Evolutionary conservation across 441 rosid genomes (phyloP).

Genomic region (Populus tomentosa): DNA sequence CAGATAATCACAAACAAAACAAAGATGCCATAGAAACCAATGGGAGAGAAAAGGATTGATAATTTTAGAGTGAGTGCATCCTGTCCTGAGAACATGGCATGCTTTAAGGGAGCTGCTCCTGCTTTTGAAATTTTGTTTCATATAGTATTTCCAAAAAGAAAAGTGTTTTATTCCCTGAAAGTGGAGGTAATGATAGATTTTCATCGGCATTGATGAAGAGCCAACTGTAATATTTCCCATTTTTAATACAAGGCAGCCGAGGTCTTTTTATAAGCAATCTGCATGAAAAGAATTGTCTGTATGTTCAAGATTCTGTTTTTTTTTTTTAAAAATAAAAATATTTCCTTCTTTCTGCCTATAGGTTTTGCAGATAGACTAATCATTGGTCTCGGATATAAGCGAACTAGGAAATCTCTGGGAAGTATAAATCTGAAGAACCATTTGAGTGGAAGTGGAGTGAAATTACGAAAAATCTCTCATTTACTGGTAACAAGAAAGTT

Average conservation of each 20-base stretch:
- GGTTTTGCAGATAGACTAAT: neutral
- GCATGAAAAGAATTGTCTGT: neutral
- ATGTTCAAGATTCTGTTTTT: neutral
- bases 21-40: constrained; percentile 13
- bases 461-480: neutral
- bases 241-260: neutral
- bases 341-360: neutral
- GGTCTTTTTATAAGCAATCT: neutral
- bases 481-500: neutral
- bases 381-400: neutral
- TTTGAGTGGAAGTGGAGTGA: neutral
- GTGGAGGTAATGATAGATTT: constrained; percentile 14
- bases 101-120: constrained; percentile 28
- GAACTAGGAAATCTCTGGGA: neutral
- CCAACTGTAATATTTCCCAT: neutral
- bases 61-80: neutral
- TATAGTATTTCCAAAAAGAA: neutral
- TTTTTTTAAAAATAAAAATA: too few species aligned
- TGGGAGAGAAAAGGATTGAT: neutral
- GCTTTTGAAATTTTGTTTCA: constrained; percentile 2
- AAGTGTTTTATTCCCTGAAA: neutral
- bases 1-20: constrained; percentile 8
- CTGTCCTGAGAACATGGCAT: constrained; percentile 27
- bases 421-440: neutral
- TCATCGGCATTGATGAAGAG: neutral